These are phyloP conservation scores for Platismatia glauca DNA, from an alignment of 495 filamentous ascomycete species.

Conservation along the genomic window DNA sequence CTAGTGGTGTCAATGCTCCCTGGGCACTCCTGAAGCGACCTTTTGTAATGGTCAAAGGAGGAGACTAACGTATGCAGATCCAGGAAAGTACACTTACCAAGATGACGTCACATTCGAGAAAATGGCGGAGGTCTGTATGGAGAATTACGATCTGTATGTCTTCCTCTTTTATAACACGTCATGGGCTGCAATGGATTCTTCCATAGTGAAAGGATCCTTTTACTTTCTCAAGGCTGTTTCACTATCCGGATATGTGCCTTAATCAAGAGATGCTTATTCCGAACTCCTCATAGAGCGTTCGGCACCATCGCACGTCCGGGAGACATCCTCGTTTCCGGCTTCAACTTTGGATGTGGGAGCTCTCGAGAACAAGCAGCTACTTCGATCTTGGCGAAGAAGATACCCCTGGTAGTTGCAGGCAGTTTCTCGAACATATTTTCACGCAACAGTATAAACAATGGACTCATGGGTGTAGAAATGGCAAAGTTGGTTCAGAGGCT, in stretches of 20 bases:
- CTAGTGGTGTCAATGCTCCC: no score
- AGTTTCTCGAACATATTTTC: slow-evolving; percentile 87
- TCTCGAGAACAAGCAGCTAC: slow-evolving; percentile 86
- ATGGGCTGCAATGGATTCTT: no score
- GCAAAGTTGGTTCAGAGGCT: slow-evolving; percentile 63
- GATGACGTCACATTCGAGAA: slow-evolving; percentile 64
- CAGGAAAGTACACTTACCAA: slow-evolving; percentile 84
- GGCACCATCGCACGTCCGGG: slow-evolving; percentile 45
- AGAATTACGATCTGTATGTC: slow-evolving; percentile 74
- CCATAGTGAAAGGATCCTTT: no score
- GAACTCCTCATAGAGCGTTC: no score
- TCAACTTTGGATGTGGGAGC: slow-evolving; percentile 73
- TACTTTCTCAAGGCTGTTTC: no score
- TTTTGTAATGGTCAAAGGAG: no score
- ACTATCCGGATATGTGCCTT: no score
- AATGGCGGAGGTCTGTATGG: slow-evolving; percentile 87
- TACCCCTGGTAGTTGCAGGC: slow-evolving; percentile 74
- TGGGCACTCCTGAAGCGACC: no score
- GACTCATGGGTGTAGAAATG: slow-evolving; percentile 73
- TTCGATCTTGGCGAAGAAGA: slow-evolving; percentile 74
- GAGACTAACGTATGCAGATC: no score
- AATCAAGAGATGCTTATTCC: no score
- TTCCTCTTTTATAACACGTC: no score
- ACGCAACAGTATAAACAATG: slow-evolving; percentile 89
- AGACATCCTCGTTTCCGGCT: slow-evolving; percentile 79